These are phyloP conservation scores for Golovinomyces cichoracearum DNA, from an alignment of 2,329 filamentous ascomycete species.

Conservation along the genomic window DNA sequence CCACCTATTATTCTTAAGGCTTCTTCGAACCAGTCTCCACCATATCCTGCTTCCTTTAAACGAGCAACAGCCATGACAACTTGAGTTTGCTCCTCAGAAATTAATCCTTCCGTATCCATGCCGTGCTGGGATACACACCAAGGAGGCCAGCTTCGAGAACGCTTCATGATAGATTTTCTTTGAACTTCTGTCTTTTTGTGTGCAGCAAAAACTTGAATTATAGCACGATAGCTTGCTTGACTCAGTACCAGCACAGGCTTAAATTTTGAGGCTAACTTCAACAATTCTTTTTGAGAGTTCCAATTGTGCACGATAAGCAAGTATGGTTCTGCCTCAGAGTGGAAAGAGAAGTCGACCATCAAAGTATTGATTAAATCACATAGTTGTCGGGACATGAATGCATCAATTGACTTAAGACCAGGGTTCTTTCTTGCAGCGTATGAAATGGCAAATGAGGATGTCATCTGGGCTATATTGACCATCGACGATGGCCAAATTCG, in stretches of 20 bases:
- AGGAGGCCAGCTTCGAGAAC: constrained; percentile 32
- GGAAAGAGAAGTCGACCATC: constrained; percentile 17
- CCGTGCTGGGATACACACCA: constrained; percentile 31
- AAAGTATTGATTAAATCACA: constrained; percentile 19
- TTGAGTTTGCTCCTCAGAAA: constrained; percentile 27
- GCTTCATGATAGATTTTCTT: constrained; percentile 21
- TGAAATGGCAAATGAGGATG: constrained; percentile 4
- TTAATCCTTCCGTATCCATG: constrained; percentile 27
- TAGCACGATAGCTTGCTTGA: constrained; percentile 25
- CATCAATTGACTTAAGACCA: constrained; percentile 2
- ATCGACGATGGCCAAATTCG: constrained; percentile 11
- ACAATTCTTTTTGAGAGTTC: constrained; percentile 28
- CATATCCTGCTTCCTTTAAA: constrained; percentile 31
- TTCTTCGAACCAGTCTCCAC: constrained; percentile 20
- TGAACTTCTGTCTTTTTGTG: constrained; percentile 27
- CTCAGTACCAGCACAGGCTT: constrained; percentile 25
- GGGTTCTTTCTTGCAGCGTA: not conserved
- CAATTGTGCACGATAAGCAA: constrained; percentile 24
- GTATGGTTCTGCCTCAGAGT: constrained; percentile 15
- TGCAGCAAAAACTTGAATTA: constrained; percentile 27
- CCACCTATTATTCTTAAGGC: constrained; percentile 28
- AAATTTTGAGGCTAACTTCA: constrained; percentile 25
- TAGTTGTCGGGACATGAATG: constrained; percentile 4
- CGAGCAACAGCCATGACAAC: constrained; percentile 26
- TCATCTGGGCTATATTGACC: constrained; percentile 9